A percentile compares a stretch with the other conserved stretches of the same genome.
Conservation (phyloP, 202 grass and related monocot species). For the Schoenoplectus tabernaemontani region DNA sequence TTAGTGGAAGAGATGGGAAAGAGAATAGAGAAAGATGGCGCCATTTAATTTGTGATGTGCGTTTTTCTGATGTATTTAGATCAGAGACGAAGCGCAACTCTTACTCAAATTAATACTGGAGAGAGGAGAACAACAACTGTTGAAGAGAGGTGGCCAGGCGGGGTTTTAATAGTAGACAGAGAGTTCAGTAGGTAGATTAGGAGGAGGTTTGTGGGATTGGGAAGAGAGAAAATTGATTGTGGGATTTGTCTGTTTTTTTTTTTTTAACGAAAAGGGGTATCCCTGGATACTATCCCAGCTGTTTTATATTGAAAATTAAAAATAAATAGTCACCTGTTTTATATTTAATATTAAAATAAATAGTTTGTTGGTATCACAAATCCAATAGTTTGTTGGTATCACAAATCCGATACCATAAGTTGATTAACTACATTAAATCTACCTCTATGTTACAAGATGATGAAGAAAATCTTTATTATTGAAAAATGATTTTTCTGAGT, state of each 20-base stretch:
- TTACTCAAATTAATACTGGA: neutral
- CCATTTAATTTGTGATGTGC: neutral
- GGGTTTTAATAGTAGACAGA: conserved; percentile 12
- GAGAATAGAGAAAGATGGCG: conserved; percentile 53
- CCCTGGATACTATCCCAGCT: too few species aligned
- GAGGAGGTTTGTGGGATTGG: neutral
- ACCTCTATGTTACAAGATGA: too few species aligned
- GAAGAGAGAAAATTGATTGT: conserved; percentile 26
- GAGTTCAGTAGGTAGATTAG: conserved; percentile 18
- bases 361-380: too few species aligned
- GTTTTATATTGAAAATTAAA: too few species aligned
- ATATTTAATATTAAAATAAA: too few species aligned
- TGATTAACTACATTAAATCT: too few species aligned
- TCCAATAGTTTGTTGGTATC: too few species aligned
- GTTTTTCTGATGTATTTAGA: conserved; percentile 33
- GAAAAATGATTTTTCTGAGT: too few species aligned
- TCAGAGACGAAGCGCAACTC: conserved; percentile 43
- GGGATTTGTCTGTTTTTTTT: neutral
- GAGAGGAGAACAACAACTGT: neutral
- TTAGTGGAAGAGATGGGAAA: conserved; percentile 36
- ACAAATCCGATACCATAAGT: too few species aligned
- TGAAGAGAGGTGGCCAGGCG: neutral
- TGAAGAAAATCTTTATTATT: too few species aligned
- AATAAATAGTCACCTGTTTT: too few species aligned
- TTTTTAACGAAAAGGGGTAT: too few species aligned